Conservation (phyloP, 805 yeast genomes). For the Candida chauliodis region DNA sequence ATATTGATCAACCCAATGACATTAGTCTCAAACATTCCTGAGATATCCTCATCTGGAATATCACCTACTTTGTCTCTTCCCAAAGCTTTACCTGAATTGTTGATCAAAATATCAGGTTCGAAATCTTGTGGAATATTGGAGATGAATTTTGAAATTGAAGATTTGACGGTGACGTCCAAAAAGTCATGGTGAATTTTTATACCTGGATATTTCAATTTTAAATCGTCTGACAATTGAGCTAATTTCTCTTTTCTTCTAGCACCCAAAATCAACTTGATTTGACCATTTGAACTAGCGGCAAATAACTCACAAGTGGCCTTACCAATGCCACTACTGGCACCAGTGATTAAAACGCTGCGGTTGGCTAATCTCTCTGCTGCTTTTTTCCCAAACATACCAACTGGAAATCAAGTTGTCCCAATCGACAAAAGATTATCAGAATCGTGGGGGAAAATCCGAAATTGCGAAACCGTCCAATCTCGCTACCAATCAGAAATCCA, state of each 20-base stretch:
- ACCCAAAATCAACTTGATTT: constrained; percentile 32
- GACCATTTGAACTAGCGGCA: constrained; percentile 37
- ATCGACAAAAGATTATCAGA: neutral
- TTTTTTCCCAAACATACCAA: constrained; percentile 23
- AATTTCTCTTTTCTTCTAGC: constrained; percentile 36
- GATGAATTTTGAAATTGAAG: constrained; percentile 27
- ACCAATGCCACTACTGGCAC: constrained; percentile 44
- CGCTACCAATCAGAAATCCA: too few relatives aligned
- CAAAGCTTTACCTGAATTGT: constrained; percentile 40
- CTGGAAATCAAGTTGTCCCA: too few relatives aligned
- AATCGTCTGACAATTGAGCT: constrained; percentile 20
- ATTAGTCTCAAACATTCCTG: constrained; percentile 37
- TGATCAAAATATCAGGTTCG: constrained; percentile 35
- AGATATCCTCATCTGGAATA: constrained; percentile 25
- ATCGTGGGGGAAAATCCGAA: neutral
- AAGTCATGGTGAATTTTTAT: constrained; percentile 27
- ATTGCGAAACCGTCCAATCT: too few relatives aligned
- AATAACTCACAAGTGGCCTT: constrained; percentile 38
- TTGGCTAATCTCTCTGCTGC: constrained; percentile 38
- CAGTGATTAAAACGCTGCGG: constrained; percentile 35
- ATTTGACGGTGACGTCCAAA: constrained; percentile 29
- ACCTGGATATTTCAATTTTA: constrained; percentile 20
- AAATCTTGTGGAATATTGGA: constrained; percentile 29
- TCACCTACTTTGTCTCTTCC: constrained; percentile 32
- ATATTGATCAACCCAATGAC: constrained; percentile 33